Conservation (phyloP, 208 protist genomes). For the Crithidia acanthocephali region DNA sequence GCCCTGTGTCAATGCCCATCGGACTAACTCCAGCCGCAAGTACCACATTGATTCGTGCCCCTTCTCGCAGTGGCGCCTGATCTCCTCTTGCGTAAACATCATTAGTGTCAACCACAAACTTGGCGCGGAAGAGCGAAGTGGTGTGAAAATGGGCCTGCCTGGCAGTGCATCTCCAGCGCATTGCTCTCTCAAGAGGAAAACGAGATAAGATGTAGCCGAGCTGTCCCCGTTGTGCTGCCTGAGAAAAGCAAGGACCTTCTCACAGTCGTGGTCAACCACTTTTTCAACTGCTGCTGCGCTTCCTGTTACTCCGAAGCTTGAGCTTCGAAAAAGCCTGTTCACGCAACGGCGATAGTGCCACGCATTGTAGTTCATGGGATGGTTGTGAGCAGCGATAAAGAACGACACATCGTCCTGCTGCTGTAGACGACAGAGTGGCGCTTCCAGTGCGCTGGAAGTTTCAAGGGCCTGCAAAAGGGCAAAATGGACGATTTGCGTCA, state of each 20-base stretch:
- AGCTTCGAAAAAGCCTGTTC: slow-evolving; percentile 1
- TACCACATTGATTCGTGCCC: slow-evolving; percentile 79
- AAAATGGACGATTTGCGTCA: slow-evolving; percentile 19
- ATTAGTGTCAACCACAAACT: slow-evolving; percentile 34
- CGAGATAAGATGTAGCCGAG: slow-evolving; percentile 59
- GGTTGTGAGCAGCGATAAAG: slow-evolving; percentile 53
- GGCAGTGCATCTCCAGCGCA: background rate
- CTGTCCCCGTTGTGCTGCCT: slow-evolving; percentile 65
- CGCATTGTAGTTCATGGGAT: slow-evolving; percentile 87
- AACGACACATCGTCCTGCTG: slow-evolving; percentile 32
- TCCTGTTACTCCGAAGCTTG: too few species aligned
- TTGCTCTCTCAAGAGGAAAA: slow-evolving; percentile 51
- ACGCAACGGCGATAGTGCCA: slow-evolving; percentile 68
- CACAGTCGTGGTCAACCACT: slow-evolving; percentile 25
- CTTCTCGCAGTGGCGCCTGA: slow-evolving; percentile 67
- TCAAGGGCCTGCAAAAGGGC: background rate
- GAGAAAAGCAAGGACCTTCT: slow-evolving; percentile 45
- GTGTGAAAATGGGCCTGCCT: too few species aligned
- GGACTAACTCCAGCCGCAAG: slow-evolving; percentile 63
- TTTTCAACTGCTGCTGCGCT: background rate
- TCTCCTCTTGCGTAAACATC: slow-evolving; percentile 43
- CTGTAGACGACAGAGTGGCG: background rate
- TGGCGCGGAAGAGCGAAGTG: background rate
- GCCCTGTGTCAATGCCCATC: slow-evolving; percentile 35
- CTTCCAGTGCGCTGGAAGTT: too few species aligned